Conservation (phyloP, 73 alveolate genomes). For the Tetrahymena malaccensis region DNA sequence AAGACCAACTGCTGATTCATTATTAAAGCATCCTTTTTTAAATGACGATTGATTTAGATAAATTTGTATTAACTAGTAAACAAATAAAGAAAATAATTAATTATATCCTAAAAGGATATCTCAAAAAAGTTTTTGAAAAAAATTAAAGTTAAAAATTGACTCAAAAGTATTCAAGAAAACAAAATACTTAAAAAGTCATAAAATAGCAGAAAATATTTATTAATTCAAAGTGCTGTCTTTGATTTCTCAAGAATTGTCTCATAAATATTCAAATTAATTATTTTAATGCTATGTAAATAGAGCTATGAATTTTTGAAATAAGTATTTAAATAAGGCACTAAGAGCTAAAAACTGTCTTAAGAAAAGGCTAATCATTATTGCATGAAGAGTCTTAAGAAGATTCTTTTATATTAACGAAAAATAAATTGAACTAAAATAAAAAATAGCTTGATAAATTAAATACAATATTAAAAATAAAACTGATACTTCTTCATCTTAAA, state of each 20-base stretch:
- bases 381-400: not conserved
- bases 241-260: not conserved
- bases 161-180: no score
- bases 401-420: not conserved
- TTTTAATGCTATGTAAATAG: no score
- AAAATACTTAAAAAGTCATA: no score
- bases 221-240: not conserved
- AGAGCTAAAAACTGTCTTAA: no score
- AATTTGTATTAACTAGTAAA: no score
- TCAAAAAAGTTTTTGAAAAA: no score
- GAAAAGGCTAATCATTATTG: no score
- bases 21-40: conserved; percentile 5
- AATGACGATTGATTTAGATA: not conserved
- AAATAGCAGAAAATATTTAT: not conserved
- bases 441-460: not conserved
- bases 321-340: not conserved
- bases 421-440: not conserved
- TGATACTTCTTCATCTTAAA: not conserved
- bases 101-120: no score
- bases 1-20: conserved; percentile 16
- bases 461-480: not conserved
- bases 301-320: no score
- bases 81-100: no score
- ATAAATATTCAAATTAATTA: not conserved
- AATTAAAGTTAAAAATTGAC: no score